A percentile compares a stretch with the other conserved stretches of the same genome.
phyloP scores from a whole-genome alignment of 2,329 filamentous ascomycete genomes.

The Stromatinia cepivora region DNA sequence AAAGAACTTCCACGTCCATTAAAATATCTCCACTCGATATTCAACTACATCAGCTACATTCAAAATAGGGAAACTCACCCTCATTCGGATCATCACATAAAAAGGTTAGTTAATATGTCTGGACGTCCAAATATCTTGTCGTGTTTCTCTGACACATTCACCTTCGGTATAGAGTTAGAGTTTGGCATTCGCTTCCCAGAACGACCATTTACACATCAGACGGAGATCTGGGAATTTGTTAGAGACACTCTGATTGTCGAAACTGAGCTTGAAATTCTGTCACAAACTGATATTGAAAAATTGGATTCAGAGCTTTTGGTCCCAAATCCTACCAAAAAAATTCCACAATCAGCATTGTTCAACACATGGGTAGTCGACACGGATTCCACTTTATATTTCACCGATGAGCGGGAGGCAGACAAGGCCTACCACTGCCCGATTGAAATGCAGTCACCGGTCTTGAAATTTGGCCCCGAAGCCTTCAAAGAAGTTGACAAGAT shows the following conservation, averaged over 20 bases:
- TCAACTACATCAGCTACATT: neutral
- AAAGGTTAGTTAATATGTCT: slow-evolving; percentile 4
- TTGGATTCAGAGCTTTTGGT: neutral
- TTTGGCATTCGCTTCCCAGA: slow-evolving; percentile 1
- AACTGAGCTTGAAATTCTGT: neutral
- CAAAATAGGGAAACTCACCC: neutral
- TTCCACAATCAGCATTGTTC: neutral
- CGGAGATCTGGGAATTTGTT: neutral
- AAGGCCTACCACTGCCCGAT: neutral
- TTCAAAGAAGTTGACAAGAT: neutral
- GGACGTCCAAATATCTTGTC: neutral
- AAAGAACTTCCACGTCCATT: neutral
- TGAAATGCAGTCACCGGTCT: neutral
- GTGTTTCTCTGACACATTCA: neutral
- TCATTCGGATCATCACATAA: neutral
- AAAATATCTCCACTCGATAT: too few relatives aligned
- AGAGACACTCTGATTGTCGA: slow-evolving; percentile 7
- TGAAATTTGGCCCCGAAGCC: neutral
- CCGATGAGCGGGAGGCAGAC: neutral
- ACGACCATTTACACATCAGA: neutral
- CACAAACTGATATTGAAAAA: neutral
- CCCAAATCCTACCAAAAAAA: neutral
- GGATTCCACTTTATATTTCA: neutral
- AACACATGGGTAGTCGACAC: neutral
- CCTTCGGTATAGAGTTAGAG: slow-evolving; percentile 20